These are phyloP conservation scores for Tetrahymena thermophila DNA, from an alignment of 73 alveolate genomes.

Conservation along the genomic window DNA sequence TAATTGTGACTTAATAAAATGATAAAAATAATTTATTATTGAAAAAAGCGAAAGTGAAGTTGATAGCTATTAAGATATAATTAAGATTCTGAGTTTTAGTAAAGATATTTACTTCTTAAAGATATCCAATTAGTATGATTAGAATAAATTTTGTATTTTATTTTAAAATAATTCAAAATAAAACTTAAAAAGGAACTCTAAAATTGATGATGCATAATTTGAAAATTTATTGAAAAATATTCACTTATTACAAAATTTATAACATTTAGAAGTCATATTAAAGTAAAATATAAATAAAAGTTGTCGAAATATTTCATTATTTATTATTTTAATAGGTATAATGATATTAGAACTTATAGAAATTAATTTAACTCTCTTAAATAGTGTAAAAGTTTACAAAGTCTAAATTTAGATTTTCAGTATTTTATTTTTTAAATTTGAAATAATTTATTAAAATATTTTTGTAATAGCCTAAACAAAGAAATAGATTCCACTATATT, in stretches of 20 bases:
- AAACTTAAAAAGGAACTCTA: neutral
- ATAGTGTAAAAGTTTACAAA: neutral
- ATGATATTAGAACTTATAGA: neutral
- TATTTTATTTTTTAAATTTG: neutral
- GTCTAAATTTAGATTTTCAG: neutral
- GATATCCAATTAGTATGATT: neutral
- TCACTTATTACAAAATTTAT: neutral
- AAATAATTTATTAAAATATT: neutral
- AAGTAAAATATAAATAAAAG: neutral
- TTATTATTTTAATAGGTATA: neutral
- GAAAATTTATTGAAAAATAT: neutral
- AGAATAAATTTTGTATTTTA: too few species aligned
- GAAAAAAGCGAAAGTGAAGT: neutral
- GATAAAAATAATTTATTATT: too few species aligned
- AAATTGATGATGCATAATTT: neutral
- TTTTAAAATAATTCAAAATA: too few species aligned
- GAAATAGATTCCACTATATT: neutral
- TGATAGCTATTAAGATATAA: neutral
- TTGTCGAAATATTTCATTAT: neutral
- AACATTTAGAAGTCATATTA: neutral
- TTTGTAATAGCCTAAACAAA: neutral
- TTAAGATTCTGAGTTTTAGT: neutral
- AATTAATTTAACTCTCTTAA: neutral
- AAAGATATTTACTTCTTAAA: too few species aligned
- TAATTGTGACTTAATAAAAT: too few species aligned